Conservation (phyloP, 345 rosid genomes). For the Dipteronia sinensis region DNA sequence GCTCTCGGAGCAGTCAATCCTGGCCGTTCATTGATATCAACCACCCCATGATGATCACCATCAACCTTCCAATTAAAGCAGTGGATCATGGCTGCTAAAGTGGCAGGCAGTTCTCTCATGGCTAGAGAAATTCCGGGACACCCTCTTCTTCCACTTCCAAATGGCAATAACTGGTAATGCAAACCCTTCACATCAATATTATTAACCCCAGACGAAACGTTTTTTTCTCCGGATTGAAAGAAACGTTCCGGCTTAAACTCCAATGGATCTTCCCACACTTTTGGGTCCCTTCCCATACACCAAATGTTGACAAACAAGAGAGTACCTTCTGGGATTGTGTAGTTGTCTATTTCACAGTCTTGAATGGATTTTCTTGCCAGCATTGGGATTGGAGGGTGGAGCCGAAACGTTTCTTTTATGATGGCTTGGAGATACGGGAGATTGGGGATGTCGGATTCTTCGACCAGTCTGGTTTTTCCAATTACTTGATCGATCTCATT, state of each 20-base stretch:
- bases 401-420: conserved; percentile 45
- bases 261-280: conserved; percentile 41
- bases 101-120: conserved; percentile 34
- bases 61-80: conserved; percentile 45
- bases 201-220: too few relatives aligned
- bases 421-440: conserved; percentile 47
- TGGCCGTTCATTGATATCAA: conserved; percentile 44
- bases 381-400: conserved; percentile 56
- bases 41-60: neutral
- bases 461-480: conserved; percentile 33
- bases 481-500: conserved; percentile 39
- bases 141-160: conserved; percentile 51
- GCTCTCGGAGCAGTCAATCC: conserved; percentile 49
- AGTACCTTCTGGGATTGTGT: neutral
- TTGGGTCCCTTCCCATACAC: conserved; percentile 48
- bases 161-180: conserved; percentile 43
- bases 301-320: conserved; percentile 12
- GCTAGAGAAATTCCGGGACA: conserved; percentile 52
- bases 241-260: conserved; percentile 46
- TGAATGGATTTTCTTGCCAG: conserved; percentile 31
- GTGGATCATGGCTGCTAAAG: conserved; percentile 45
- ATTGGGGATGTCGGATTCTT: conserved; percentile 38
- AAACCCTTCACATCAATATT: conserved; percentile 40
- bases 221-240: neutral
- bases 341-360: conserved; percentile 23